phyloP scores from a whole-genome alignment of 805 yeast species.

The Kregervanrija delftensis region DNA sequence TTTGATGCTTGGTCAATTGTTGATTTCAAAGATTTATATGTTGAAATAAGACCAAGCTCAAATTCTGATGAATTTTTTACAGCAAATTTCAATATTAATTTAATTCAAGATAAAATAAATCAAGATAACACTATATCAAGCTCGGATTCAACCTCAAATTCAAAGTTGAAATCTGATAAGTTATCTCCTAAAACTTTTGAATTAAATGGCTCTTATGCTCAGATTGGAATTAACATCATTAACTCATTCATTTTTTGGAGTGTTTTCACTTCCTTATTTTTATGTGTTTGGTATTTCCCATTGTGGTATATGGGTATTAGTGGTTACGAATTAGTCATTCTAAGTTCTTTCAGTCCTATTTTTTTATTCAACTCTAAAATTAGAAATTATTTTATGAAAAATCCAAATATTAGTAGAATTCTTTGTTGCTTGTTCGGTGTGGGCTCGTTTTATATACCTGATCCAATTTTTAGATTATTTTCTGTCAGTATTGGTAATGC shows the following conservation, averaged over 20 bases:
- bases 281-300: conserved; percentile 95
- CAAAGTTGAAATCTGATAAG: conserved; percentile 4
- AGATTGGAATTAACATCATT: conserved; percentile 38
- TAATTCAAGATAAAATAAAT: too few species aligned
- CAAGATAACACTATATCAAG: neutral
- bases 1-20: conserved; percentile 75
- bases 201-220: conserved; percentile 23
- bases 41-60: conserved; percentile 31
- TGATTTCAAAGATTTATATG: conserved; percentile 61
- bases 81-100: conserved; percentile 13
- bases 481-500: conserved; percentile 60
- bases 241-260: conserved; percentile 86
- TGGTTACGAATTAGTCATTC: conserved; percentile 77
- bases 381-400: conserved; percentile 30
- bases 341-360: conserved; percentile 50
- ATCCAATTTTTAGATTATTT: conserved; percentile 66
- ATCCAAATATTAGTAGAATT: conserved; percentile 50
- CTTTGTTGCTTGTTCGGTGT: conserved; percentile 58
- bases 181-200: conserved; percentile 17
- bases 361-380: conserved; percentile 24
- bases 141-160: neutral
- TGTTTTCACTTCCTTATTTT: conserved; percentile 66
- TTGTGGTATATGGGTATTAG: conserved; percentile 97
- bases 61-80: conserved; percentile 18
- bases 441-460: conserved; percentile 63